Evolutionary conservation across 805 yeast genomes (phyloP).

Genomic region (Candida chauliodis): DNA sequence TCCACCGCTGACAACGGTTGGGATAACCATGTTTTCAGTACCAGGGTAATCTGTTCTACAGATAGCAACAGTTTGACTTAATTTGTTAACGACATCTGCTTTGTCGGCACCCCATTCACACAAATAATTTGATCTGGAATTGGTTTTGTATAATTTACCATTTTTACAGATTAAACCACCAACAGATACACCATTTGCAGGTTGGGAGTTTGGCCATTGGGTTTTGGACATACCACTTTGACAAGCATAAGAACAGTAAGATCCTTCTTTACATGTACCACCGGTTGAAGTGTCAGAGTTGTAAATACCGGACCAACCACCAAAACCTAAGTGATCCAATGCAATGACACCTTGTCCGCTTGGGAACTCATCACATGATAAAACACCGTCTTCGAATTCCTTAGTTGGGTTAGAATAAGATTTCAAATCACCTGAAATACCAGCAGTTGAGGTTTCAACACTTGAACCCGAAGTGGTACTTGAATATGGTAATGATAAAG

Average conservation of each 20-base stretch:
- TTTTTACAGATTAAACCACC: slow-evolving; percentile 66
- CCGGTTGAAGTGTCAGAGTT: slow-evolving; percentile 45
- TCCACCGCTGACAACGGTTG: slow-evolving; percentile 60
- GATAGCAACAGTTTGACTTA: slow-evolving; percentile 53
- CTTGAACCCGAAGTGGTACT: slow-evolving; percentile 2
- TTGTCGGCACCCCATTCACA: slow-evolving; percentile 63
- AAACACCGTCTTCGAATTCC: slow-evolving; percentile 65
- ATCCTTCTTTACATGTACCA: slow-evolving; percentile 55
- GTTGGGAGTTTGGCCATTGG: slow-evolving; percentile 72
- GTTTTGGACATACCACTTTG: slow-evolving; percentile 80
- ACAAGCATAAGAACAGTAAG: slow-evolving; percentile 75
- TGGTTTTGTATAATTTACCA: slow-evolving; percentile 63
- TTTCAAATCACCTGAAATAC: slow-evolving; percentile 48
- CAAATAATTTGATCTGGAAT: slow-evolving; percentile 46
- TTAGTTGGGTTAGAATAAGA: slow-evolving; percentile 47
- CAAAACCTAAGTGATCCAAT: slow-evolving; percentile 36
- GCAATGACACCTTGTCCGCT: slow-evolving; percentile 70
- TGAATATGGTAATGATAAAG: slow-evolving; percentile 12
- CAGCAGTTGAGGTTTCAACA: slow-evolving; percentile 5
- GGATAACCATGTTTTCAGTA: slow-evolving; percentile 75
- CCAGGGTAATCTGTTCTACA: slow-evolving; percentile 84
- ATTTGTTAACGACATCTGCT: slow-evolving; percentile 52
- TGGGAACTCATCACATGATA: slow-evolving; percentile 68
- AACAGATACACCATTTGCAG: slow-evolving; percentile 63
- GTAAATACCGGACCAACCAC: slow-evolving; percentile 44